Conservation (phyloP, 148 eudicot species). For the Pouteria glomerata region DNA sequence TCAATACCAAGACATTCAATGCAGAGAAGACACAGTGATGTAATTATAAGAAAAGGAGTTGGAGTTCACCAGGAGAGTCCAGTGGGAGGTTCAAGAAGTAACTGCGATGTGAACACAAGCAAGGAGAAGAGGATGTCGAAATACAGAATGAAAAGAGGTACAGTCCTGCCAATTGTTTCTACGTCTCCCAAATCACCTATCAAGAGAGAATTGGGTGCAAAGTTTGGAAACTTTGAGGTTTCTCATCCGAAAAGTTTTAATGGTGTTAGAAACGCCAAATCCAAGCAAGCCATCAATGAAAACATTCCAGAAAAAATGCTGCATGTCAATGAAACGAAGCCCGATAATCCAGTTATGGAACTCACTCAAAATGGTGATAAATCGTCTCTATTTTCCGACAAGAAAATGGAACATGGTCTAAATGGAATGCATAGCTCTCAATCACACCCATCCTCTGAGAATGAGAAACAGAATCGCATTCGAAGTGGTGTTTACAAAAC, state of each 20-base stretch:
- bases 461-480: conserved; percentile 13
- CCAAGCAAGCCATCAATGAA: conserved; percentile 15
- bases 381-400: neutral
- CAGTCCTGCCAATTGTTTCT: conserved; percentile 17
- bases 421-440: neutral
- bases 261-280: conserved; percentile 19
- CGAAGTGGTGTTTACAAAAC: neutral
- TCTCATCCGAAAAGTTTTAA: conserved; percentile 21
- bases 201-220: conserved; percentile 34
- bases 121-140: conserved; percentile 18
- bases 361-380: neutral
- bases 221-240: conserved; percentile 31
- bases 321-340: conserved; percentile 24
- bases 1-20: conserved; percentile 8
- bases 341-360: conserved; percentile 8
- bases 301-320: conserved; percentile 33
- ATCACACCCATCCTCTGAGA: conserved; percentile 9
- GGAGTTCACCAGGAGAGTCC: too few species aligned
- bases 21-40: conserved; percentile 16
- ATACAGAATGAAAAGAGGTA: conserved; percentile 24
- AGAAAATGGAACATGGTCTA: conserved; percentile 5
- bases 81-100: too few species aligned
- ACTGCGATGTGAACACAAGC: conserved; percentile 12
- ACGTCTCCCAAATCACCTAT: conserved; percentile 21
- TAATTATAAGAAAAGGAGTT: conserved; percentile 21